Evolutionary conservation across 257 asterid species (phyloP).

Genomic region (Eustoma russellianum): DNA sequence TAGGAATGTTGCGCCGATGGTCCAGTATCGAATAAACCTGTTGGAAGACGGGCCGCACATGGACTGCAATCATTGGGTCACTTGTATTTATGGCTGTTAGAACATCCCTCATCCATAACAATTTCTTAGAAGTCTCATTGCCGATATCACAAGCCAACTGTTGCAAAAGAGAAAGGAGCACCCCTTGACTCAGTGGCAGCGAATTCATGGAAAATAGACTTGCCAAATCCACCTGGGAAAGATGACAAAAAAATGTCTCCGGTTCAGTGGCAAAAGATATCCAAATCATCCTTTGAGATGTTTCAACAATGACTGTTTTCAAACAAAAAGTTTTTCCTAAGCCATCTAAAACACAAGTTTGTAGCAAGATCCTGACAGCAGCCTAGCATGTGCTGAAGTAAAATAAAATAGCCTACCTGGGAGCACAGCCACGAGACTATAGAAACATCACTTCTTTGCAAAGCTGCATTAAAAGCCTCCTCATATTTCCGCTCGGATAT

Average conservation of each 20-base stretch:
- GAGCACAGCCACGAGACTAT: conserved; percentile 92
- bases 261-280: no score
- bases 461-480: conserved; percentile 84
- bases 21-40: conserved; percentile 81
- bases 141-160: conserved; percentile 75
- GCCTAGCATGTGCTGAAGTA: not conserved
- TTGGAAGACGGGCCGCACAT: conserved; percentile 85
- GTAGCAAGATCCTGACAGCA: no score
- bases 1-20: conserved; percentile 65
- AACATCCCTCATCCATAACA: conserved; percentile 89
- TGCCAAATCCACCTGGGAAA: conserved; percentile 64
- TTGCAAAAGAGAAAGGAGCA: conserved; percentile 83
- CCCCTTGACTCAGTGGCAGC: conserved; percentile 89
- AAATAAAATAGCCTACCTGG: conserved; percentile 51
- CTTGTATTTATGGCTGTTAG: conserved; percentile 64
- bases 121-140: conserved; percentile 55
- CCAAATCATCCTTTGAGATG: no score
- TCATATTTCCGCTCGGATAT: conserved; percentile 73
- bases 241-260: no score
- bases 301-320: no score
- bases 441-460: conserved; percentile 79
- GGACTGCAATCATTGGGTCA: conserved; percentile 64
- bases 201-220: conserved; percentile 59
- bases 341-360: no score
- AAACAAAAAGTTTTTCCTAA: no score